These are phyloP conservation scores for Mitragyna speciosa DNA, from an alignment of 257 asterid genomes.

Conservation along the genomic window DNA sequence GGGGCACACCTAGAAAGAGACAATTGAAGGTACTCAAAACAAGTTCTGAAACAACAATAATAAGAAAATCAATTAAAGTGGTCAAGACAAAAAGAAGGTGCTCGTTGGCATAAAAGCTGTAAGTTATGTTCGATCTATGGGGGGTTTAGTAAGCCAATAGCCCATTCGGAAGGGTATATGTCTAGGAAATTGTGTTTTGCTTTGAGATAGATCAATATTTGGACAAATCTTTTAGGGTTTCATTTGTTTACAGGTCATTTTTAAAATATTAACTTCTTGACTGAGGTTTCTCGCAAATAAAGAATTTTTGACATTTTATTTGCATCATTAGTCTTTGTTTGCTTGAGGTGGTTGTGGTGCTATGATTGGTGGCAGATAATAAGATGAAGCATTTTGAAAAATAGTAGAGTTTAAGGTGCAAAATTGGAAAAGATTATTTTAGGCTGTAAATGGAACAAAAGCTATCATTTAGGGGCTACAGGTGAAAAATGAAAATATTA, in stretches of 20 bases:
- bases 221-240: background rate
- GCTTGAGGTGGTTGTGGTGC: background rate
- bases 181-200: background rate
- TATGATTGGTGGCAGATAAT: background rate
- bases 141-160: background rate
- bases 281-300: background rate
- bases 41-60: background rate
- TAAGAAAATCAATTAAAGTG: background rate
- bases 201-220: background rate
- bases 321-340: background rate
- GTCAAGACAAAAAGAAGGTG: background rate
- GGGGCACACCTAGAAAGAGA: background rate
- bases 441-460: background rate
- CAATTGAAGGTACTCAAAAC: background rate
- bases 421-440: background rate
- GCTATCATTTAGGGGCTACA: background rate
- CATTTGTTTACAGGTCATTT: background rate
- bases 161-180: background rate
- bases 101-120: background rate
- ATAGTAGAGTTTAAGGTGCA: background rate
- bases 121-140: background rate
- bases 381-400: background rate
- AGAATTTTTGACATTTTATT: background rate
- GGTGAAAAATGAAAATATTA: background rate
- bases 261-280: background rate